These are phyloP conservation scores for Exophiala phaeomuriformis DNA, from an alignment of 2,329 filamentous ascomycete species.

Conservation along the genomic window DNA sequence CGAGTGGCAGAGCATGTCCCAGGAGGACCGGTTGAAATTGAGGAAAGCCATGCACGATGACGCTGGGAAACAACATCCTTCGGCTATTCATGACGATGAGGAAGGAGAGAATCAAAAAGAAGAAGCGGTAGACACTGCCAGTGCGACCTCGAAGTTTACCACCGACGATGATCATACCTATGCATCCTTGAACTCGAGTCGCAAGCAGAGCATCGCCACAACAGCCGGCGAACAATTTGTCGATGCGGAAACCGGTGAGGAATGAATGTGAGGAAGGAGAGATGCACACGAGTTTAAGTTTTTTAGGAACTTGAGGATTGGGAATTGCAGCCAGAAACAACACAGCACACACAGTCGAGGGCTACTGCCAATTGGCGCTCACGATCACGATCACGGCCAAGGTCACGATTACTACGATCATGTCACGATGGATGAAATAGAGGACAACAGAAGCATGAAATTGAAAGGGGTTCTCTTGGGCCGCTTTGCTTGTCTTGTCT, in stretches of 20 bases:
- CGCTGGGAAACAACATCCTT: slow-evolving; percentile 1
- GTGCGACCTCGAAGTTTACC: slow-evolving; percentile 4
- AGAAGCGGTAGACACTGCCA: slow-evolving; percentile 7
- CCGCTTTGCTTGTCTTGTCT: no score
- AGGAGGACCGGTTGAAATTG: slow-evolving; percentile 63
- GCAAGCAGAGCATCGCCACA: slow-evolving; percentile 17
- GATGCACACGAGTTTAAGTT: neutral
- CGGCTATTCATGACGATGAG: slow-evolving; percentile 4
- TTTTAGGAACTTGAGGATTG: neutral
- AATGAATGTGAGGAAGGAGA: neutral
- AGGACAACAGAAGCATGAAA: no score
- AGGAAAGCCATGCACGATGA: slow-evolving; percentile 39
- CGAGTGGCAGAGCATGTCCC: slow-evolving; percentile 73
- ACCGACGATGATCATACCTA: neutral
- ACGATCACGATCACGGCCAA: no score
- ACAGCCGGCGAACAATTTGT: slow-evolving; percentile 20
- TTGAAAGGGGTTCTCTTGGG: no score
- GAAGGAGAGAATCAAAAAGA: neutral
- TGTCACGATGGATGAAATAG: no score
- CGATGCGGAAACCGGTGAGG: slow-evolving; percentile 19
- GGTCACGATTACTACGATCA: no score
- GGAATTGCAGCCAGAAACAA: no score
- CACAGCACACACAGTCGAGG: no score
- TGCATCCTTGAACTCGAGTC: slow-evolving; percentile 10
- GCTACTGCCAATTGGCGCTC: no score